Conservation (phyloP, 129 eudicot species). For the Saposhnikovia divaricata region DNA sequence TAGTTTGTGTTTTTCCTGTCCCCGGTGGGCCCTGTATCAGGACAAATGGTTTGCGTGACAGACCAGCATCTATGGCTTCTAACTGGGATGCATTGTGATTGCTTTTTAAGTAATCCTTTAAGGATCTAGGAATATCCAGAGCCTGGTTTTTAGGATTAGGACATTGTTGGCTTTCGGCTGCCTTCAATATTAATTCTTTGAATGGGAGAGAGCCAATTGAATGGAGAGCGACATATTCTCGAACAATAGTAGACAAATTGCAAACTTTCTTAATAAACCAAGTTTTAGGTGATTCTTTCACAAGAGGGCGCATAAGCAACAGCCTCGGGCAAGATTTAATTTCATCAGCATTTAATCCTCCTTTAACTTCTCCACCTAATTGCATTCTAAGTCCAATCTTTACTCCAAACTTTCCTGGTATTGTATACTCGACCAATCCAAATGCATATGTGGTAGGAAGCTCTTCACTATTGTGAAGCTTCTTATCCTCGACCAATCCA, state of each 20-base stretch:
- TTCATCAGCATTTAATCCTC: slow-evolving; percentile 28
- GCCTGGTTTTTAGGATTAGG: slow-evolving; percentile 55
- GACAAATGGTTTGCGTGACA: slow-evolving; percentile 75
- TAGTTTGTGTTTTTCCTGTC: slow-evolving; percentile 98
- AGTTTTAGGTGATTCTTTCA: slow-evolving; percentile 27
- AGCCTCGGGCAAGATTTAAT: slow-evolving; percentile 43
- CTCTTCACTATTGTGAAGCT: slow-evolving; percentile 40
- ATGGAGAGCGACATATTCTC: slow-evolving; percentile 84
- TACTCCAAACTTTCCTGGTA: slow-evolving; percentile 41
- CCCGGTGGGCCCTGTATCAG: slow-evolving; percentile 99
- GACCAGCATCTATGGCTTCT: slow-evolving; percentile 80
- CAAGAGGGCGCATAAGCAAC: slow-evolving; percentile 42
- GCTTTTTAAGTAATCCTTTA: slow-evolving; percentile 58
- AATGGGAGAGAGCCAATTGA: slow-evolving; percentile 74
- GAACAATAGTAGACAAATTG: slow-evolving; percentile 89
- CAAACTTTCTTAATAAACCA: slow-evolving; percentile 24
- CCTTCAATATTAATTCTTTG: slow-evolving; percentile 67
- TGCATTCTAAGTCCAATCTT: slow-evolving; percentile 67
- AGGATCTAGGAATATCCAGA: slow-evolving; percentile 66
- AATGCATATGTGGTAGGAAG: slow-evolving; percentile 64
- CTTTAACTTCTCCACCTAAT: slow-evolving; percentile 51
- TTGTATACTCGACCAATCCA: slow-evolving; percentile 79
- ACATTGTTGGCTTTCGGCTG: slow-evolving; percentile 42
- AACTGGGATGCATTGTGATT: slow-evolving; percentile 72
- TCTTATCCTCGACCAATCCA: slow-evolving; percentile 91